Base-by-base conservation (phyloP, 345 rosid genomes). In the Anastatica hierochuntica region DNA sequence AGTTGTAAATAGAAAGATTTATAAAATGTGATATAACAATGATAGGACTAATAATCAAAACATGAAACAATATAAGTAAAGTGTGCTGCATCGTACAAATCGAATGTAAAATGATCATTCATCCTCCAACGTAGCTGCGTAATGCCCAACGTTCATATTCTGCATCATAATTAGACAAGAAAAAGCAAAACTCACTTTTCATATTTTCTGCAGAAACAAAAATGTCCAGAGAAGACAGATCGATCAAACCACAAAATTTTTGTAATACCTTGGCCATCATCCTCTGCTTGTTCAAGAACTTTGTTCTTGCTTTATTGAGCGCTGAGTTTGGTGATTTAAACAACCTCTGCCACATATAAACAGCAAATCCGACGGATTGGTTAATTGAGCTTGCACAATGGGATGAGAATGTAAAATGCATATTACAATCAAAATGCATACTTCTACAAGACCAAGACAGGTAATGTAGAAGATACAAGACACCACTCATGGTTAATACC, bases 291-390 rank as follows among this genome's bases (percentile, higher is more conserved):
- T 82, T 85, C 64, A 88, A 52, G 45, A 43, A 72, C 63, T 76
- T 90, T n/a, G 99, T 88, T 73, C 97, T 79, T 35, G 97, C 94
- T 74, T 94, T 88, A 58, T 75, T 88, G 36, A 64, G 31, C 12
- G 61, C 74, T 4, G 97, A 94, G 69, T 94, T 85, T 46, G 97
- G 95, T 2, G 99, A 94, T 49, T 59, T 75, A 52, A 29, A 78
- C 76, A 83, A 66, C 70, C 85, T 81, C 95, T 94, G 94, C 21
- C 45, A 53, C 47, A 63, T 56, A 43, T 31, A 7, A 20, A 62
- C 10, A 29, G 8, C 33, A 29, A 43, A 20, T 29, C 33, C 33
- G 7, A n/a, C n/a, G n/a, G 33, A 4, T 29, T 29, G 5, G 33
- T 29, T 29, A 29, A n/a, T n/a, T n/a, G n/a, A n/a, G n/a, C n/a